These are phyloP conservation scores for Sporobolomyces phaffii DNA, from an alignment of 768 basidiomycete genomes.

Conservation along the genomic window DNA sequence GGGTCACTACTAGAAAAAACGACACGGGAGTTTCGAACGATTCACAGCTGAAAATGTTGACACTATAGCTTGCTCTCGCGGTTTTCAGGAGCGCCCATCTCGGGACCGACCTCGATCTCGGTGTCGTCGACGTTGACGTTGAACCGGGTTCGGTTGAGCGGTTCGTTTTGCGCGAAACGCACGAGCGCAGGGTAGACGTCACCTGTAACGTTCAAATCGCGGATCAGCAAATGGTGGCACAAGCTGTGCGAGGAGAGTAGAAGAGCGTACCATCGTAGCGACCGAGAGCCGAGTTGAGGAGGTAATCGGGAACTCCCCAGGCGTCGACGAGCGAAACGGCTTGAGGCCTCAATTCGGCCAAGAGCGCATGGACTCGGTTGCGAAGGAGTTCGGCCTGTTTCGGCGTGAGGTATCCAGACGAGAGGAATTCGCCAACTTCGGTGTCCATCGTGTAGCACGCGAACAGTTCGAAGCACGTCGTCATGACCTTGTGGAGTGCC, in stretches of 20 bases:
- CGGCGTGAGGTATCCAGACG: conserved; percentile 31
- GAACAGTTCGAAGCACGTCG: conserved; percentile 39
- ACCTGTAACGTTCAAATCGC: no score
- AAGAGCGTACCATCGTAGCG: conserved; percentile 29
- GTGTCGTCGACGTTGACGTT: conserved; percentile 32
- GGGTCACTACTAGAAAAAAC: not conserved
- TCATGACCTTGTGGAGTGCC: conserved; percentile 36
- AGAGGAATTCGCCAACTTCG: conserved; percentile 37
- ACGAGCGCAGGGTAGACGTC: conserved; percentile 32
- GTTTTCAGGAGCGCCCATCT: conserved; percentile 2
- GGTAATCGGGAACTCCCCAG: conserved; percentile 37
- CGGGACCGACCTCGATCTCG: conserved; percentile 22
- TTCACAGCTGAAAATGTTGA: not conserved
- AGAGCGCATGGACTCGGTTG: conserved; percentile 28
- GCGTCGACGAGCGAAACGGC: conserved; percentile 42
- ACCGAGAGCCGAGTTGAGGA: conserved; percentile 33
- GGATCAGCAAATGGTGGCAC: no score
- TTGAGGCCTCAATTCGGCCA: conserved; percentile 40
- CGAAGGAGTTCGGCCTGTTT: conserved; percentile 26
- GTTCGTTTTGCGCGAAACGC: conserved; percentile 35
- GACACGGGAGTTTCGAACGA: not conserved
- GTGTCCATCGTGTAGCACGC: conserved; percentile 36
- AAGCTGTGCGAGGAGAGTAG: not conserved
- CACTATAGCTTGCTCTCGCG: conserved; percentile 10
- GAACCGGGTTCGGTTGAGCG: conserved; percentile 35